Percentiles rank a stretch among this genome's conserved stretches.
Evolutionary conservation across 169 alveolate species (phyloP).

Genomic region (Hepatocystis sp.): DNA sequence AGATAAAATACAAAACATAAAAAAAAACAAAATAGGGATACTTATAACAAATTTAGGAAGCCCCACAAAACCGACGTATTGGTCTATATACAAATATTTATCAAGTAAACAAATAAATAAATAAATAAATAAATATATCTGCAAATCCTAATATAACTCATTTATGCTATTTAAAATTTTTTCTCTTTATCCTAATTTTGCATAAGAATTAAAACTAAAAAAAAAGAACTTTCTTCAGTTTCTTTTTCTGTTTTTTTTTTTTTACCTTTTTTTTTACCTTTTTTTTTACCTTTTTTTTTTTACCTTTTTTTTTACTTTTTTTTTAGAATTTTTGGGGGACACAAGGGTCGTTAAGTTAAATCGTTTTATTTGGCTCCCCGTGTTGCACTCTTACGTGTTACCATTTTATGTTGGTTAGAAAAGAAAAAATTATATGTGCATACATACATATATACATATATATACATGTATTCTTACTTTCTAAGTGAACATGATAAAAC

Average conservation of each 20-base stretch:
- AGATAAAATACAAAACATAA: conserved; percentile 46
- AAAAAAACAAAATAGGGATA: conserved; percentile 54
- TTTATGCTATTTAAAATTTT: too few relatives aligned
- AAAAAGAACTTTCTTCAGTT: not conserved
- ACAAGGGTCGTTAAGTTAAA: conserved; percentile 78
- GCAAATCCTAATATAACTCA: too few relatives aligned
- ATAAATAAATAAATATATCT: too few relatives aligned
- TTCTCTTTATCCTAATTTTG: too few relatives aligned
- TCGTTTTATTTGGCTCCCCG: conserved; percentile 75
- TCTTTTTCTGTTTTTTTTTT: too few relatives aligned
- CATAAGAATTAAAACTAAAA: too few relatives aligned
- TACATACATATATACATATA: not conserved
- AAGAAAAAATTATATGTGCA: not conserved
- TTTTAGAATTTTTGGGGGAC: conserved; percentile 80
- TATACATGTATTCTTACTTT: conserved; percentile 1
- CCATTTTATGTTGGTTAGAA: conserved; percentile 78
- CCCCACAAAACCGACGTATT: conserved; percentile 61
- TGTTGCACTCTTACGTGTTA: conserved; percentile 63
- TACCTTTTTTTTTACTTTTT: not conserved
- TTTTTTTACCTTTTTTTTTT: conserved; percentile 29
- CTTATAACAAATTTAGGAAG: conserved; percentile 72
- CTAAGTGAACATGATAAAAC: too few relatives aligned
- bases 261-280: not conserved
- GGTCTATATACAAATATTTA: conserved; percentile 58
- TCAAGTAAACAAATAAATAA: conserved; percentile 40